Percentiles rank a stretch among this genome's conserved stretches.
Conservation (phyloP, 257 asterid species). For the Parsonsia alboflavescens region DNA sequence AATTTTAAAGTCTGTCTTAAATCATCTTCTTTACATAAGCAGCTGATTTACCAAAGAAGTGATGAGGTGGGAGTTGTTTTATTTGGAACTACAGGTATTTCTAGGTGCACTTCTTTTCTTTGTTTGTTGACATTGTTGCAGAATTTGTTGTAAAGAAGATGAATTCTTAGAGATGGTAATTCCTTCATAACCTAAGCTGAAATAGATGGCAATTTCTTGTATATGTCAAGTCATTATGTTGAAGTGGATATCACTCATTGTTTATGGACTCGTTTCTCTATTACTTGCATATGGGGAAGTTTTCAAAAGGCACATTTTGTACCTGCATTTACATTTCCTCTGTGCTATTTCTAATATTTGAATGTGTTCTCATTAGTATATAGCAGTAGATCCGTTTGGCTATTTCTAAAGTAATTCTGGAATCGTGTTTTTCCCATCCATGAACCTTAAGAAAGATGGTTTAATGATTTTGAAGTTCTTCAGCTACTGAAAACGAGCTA, state of each 20-base stretch:
- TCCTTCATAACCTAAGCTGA: neutral
- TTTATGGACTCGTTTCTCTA: neutral
- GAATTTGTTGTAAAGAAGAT: neutral
- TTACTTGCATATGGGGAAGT: neutral
- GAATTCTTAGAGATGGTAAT: neutral
- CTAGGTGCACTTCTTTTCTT: neutral
- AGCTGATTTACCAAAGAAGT: slow-evolving; percentile 62
- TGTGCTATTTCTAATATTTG: neutral
- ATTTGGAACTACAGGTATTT: slow-evolving; percentile 81
- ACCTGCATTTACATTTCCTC: neutral
- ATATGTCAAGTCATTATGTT: neutral
- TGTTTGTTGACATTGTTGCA: neutral
- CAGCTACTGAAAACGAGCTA: slow-evolving; percentile 79
- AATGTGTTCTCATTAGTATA: neutral
- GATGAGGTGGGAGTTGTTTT: slow-evolving; percentile 85
- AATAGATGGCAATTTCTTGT: neutral
- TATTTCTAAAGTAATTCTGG: neutral
- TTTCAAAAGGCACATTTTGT: neutral
- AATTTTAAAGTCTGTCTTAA: slow-evolving; percentile 2
- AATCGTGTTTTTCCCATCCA: neutral
- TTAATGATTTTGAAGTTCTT: slow-evolving; percentile 17
- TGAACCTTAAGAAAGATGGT: neutral
- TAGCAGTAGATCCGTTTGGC: neutral
- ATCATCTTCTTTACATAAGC: slow-evolving; percentile 25
- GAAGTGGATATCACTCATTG: neutral